phyloP scores from a whole-genome alignment of 768 basidiomycete genomes.

The Tylopilus plumbeoviolaceoides region DNA sequence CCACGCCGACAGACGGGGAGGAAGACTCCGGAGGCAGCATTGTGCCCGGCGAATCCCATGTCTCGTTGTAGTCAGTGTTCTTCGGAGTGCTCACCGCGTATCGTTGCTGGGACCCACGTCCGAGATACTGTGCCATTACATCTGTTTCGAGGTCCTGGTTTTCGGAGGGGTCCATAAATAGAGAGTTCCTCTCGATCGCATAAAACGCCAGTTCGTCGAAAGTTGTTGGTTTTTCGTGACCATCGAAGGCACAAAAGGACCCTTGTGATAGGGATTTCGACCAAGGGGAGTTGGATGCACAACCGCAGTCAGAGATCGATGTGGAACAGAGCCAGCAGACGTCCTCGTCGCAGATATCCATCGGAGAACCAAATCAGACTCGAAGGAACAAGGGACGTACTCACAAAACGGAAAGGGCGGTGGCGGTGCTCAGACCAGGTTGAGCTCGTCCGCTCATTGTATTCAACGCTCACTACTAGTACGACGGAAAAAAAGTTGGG shows the following conservation, averaged over 20 bases:
- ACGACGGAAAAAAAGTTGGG: too few species aligned
- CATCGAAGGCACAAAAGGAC: not conserved
- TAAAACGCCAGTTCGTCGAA: not conserved
- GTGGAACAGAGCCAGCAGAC: constrained; percentile 9
- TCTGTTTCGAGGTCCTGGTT: not conserved
- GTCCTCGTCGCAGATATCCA: constrained; percentile 3
- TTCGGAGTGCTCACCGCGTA: constrained; percentile 4
- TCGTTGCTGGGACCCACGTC: not conserved
- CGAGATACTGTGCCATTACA: not conserved
- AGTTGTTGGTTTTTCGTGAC: not conserved
- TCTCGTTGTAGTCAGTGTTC: not conserved
- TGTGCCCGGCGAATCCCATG: constrained; percentile 3
- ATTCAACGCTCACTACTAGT: too few species aligned
- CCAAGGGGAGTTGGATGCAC: constrained; percentile 10
- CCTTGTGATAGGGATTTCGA: not conserved
- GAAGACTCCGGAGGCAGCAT: constrained; percentile 21
- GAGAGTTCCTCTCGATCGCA: not conserved
- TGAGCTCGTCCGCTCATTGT: not conserved
- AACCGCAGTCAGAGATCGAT: not conserved
- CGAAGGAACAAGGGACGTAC: not conserved
- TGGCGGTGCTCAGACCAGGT: not conserved
- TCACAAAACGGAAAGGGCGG: constrained; percentile 2
- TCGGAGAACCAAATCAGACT: not conserved
- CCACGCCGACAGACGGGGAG: constrained; percentile 8
- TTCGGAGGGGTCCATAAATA: not conserved